phyloP scores from a whole-genome alignment of 148 eudicot genomes.

The Cornus controversa region DNA sequence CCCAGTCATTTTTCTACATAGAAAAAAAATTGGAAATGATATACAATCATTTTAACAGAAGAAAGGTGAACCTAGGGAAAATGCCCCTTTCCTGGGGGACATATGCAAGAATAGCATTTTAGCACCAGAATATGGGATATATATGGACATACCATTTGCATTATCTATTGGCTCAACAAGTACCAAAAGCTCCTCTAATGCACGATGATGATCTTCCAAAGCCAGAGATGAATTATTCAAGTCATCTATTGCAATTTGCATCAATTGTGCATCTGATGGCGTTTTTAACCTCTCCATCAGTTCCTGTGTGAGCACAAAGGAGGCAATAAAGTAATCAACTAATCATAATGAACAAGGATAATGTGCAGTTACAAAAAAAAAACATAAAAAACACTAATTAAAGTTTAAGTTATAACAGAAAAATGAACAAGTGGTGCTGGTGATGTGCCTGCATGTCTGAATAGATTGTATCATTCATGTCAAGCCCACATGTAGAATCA shows the following conservation, averaged over 20 bases:
- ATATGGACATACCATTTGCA: slow-evolving; percentile 66
- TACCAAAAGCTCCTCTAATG: slow-evolving; percentile 73
- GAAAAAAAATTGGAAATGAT: not conserved
- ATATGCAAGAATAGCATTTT: not conserved
- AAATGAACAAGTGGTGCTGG: not conserved
- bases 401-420: not conserved
- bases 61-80: not conserved
- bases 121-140: not conserved
- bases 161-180: slow-evolving; percentile 94
- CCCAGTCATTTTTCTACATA: not conserved
- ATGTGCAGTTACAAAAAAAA: too few relatives aligned
- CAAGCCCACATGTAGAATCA: not conserved
- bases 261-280: slow-evolving; percentile 91
- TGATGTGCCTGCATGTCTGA: not conserved
- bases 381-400: not conserved
- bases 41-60: not conserved
- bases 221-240: slow-evolving; percentile 74
- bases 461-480: not conserved
- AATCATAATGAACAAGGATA: not conserved
- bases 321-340: not conserved
- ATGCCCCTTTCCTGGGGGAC: not conserved
- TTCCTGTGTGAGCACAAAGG: slow-evolving; percentile 49
- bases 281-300: slow-evolving; percentile 73
- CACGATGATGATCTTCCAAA: slow-evolving; percentile 70
- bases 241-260: slow-evolving; percentile 79